Base-by-base conservation (phyloP, 805 yeast species). In the Barnettozyma wickerhamii region DNA sequence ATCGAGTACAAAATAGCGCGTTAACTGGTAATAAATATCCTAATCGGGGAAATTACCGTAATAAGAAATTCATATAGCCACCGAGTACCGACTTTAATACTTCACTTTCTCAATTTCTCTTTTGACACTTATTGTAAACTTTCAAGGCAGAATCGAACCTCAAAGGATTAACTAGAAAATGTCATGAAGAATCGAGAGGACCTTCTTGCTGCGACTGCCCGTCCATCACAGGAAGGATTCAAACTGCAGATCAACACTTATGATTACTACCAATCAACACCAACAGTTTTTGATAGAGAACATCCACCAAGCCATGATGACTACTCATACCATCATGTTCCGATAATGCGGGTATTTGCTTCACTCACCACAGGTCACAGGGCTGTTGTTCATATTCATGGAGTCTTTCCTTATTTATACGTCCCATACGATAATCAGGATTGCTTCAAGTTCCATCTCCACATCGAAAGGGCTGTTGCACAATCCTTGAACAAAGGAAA, bases 291-390 rank as follows among this genome's bases (percentile, higher is more conserved):
- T 17, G 95, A 84, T 49, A 66, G 65, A 9, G 5, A 40, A 10
- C 40, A 51, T 14, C 53, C 55, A 4, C 71, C 54, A 17, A 46
- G 29, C 4, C 60, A 57, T 19, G 53, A 56, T 3, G 45, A 40
- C 7, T 41, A 38, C 33, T 41, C 48, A 6, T 65, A 69, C 26
- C 48, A 59, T 3, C 74, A 73, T 33, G 90, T 84, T 0, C 98
- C 98, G 0, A 66, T 88, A 0, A 64, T 89, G 1, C 64, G 98
- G 36, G 62, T 93, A 0, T 93, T 78, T 63, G 98, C 97, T 0
- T 70, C 77, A 10, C 48, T 82, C 1, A 69, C 75, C 1, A 68
- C 79, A 0, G 85, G 88, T 0, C 78, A 76, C 49, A 74, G 76
- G 21, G 69, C 72, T 10, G 50, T 75, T 12, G 74, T 84, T 1